Evolutionary conservation across 257 asterid species (phyloP).

Genomic region (Misopates orontium): DNA sequence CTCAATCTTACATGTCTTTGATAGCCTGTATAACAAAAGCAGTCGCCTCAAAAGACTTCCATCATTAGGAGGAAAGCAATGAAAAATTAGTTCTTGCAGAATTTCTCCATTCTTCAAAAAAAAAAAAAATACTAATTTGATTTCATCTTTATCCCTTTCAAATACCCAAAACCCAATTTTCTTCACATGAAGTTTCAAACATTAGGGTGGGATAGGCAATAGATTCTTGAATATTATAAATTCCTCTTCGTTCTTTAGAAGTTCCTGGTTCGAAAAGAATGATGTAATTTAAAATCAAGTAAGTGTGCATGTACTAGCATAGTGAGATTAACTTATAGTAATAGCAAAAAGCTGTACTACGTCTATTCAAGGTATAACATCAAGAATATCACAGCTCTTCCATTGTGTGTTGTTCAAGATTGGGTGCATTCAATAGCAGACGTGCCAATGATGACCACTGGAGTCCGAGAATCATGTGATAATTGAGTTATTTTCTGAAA

Average conservation of each 20-base stretch:
- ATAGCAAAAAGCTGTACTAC: not conserved
- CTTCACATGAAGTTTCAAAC: not conserved
- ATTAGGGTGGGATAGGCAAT: not conserved
- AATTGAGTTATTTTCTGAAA: no score
- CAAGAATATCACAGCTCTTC: no score
- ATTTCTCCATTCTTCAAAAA: constrained; percentile 8
- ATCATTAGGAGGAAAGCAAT: not conserved
- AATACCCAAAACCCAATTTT: constrained; percentile 9
- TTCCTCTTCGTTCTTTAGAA: not conserved
- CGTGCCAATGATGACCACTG: no score
- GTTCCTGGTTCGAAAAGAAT: not conserved
- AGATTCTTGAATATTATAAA: not conserved
- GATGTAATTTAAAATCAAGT: not conserved
- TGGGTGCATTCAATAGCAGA: no score
- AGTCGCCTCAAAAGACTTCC: not conserved
- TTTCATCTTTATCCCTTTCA: constrained; percentile 1
- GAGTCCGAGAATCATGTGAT: no score
- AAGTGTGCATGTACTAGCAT: no score
- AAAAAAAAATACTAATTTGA: not conserved
- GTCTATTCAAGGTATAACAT: not conserved
- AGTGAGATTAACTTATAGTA: no score
- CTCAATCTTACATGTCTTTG: not conserved
- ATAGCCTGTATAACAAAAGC: not conserved
- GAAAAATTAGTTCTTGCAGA: not conserved
- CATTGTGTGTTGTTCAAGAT: no score